These are phyloP conservation scores for Wickerhamomyces ciferrii DNA, from an alignment of 805 yeast species.

Conservation along the genomic window DNA sequence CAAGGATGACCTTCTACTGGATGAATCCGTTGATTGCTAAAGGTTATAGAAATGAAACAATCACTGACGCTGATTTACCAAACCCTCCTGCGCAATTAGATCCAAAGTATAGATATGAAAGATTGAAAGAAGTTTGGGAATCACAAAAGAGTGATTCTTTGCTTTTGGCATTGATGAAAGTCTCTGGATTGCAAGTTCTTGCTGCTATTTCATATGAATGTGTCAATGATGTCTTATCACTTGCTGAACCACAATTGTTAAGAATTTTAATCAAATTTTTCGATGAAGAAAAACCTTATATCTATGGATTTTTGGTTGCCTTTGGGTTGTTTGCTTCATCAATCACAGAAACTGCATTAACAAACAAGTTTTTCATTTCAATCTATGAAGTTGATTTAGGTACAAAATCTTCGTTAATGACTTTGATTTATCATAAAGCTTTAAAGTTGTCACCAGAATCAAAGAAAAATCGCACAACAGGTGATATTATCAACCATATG, in stretches of 20 bases:
- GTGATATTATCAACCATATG: slow-evolving; percentile 75
- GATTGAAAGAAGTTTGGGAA: slow-evolving; percentile 58
- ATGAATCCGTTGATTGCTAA: slow-evolving; percentile 78
- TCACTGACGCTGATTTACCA: slow-evolving; percentile 65
- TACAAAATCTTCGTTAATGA: slow-evolving; percentile 57
- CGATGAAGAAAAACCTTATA: slow-evolving; percentile 37
- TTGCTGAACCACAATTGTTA: slow-evolving; percentile 82
- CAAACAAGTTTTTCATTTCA: slow-evolving; percentile 62
- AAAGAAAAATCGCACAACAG: slow-evolving; percentile 54
- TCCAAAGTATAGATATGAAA: slow-evolving; percentile 43
- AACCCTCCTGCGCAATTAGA: slow-evolving; percentile 64
- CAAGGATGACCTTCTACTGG: slow-evolving; percentile 82
- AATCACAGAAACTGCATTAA: slow-evolving; percentile 51
- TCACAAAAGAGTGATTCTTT: slow-evolving; percentile 47
- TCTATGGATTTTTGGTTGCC: slow-evolving; percentile 56
- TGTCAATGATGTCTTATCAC: slow-evolving; percentile 73
- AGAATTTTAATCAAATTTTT: slow-evolving; percentile 55
- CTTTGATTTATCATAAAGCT: slow-evolving; percentile 68
- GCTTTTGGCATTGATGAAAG: slow-evolving; percentile 51
- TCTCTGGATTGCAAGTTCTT: slow-evolving; percentile 71
- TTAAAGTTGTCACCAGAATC: slow-evolving; percentile 64
- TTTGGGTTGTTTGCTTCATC: slow-evolving; percentile 58
- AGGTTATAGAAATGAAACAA: slow-evolving; percentile 54
- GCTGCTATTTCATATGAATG: slow-evolving; percentile 71
- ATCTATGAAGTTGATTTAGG: slow-evolving; percentile 60